Base-by-base conservation (phyloP, 257 asterid genomes). In the Primulina tabacum region DNA sequence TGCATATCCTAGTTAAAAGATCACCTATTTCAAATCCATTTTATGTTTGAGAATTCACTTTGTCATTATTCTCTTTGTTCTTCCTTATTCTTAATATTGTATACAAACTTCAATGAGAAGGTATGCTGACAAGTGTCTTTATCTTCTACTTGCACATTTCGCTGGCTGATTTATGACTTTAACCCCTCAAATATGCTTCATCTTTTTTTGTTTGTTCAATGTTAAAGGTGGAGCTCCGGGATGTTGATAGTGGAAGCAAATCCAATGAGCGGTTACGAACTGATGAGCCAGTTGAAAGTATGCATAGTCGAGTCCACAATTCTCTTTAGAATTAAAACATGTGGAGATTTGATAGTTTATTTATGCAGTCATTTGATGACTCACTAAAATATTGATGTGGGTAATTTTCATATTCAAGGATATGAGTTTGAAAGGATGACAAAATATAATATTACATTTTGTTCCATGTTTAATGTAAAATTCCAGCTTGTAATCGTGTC, bases 171-270 rank as follows among this genome's bases (percentile, higher is more conserved):
- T 40, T 9, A n/a, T 37, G 57, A 28, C n/a, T 28, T 63, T 14
- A 7, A 11, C 35, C 24, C 66, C 16, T 64, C 38, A 53, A 30
- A 40, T 62, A 38, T 66, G 20, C 74, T 75, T 70, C 66, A 64
- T 50, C 38, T 55, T 66, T 11, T 70, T 76, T 62, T 64, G 16
- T 26, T 73, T 77, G 60, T 38, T 58, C 68, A 64, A 73, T 71
- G 71, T 60, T 74, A 34, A 71, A 93, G 99, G 99, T 94, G 79
- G 99, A 94, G 84, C 90, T 94, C 50, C 99, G 99, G 57, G 99
- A 94, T 77, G 81, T 94, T 65, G 96, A 86, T 80, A 86, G 91
- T 78, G 99, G 99, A 76, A 87, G 64, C 86, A 94, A 94, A 82
- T 68, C 82, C 65, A 94, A 89, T 53, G 99, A 91, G 83, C 88